Percentiles rank a stretch among this genome's conserved stretches.
Evolutionary conservation across 345 rosid species (phyloP).

Genomic region (Salix viminalis): DNA sequence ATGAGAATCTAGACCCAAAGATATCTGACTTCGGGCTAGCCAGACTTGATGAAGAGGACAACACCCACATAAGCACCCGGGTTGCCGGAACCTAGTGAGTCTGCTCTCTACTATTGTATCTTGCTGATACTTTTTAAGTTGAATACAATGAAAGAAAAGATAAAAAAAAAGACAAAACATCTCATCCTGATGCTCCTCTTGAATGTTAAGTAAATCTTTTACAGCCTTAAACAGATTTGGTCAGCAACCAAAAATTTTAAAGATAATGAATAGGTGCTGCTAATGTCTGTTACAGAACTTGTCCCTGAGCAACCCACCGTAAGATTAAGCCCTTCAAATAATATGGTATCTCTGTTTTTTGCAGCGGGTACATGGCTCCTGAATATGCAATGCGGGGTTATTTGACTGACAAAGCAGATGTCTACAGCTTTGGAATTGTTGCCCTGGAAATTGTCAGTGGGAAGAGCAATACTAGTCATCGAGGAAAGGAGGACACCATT

Average conservation of each 20-base stretch:
- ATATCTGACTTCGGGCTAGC: conserved; percentile 74
- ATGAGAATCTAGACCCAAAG: conserved; percentile 44
- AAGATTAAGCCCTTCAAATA: too few relatives aligned
- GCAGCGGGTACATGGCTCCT: conserved; percentile 55
- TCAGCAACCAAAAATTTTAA: neutral
- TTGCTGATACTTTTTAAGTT: too few relatives aligned
- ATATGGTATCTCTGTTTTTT: neutral
- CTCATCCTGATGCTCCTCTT: too few relatives aligned
- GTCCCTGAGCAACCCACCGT: too few relatives aligned
- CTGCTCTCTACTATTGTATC: too few relatives aligned
- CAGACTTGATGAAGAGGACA: conserved; percentile 60
- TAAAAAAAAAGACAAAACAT: too few relatives aligned
- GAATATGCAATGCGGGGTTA: conserved; percentile 54
- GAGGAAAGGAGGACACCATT: conserved; percentile 26
- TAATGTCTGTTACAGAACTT: neutral
- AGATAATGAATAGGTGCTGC: too few relatives aligned
- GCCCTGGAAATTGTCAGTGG: conserved; percentile 48
- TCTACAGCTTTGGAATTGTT: conserved; percentile 51
- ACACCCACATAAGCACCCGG: conserved; percentile 65
- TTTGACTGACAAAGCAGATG: conserved; percentile 50
- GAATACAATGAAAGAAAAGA: too few relatives aligned
- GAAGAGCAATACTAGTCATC: conserved; percentile 24
- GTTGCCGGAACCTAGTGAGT: conserved; percentile 64
- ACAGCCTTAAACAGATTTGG: too few relatives aligned
- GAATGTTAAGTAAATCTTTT: too few relatives aligned